Evolutionary conservation across 2,329 filamentous ascomycete genomes (phyloP), one percentile per base, ranked within the genome.

Genomic region (Fusarium odoratissimum): DNA sequence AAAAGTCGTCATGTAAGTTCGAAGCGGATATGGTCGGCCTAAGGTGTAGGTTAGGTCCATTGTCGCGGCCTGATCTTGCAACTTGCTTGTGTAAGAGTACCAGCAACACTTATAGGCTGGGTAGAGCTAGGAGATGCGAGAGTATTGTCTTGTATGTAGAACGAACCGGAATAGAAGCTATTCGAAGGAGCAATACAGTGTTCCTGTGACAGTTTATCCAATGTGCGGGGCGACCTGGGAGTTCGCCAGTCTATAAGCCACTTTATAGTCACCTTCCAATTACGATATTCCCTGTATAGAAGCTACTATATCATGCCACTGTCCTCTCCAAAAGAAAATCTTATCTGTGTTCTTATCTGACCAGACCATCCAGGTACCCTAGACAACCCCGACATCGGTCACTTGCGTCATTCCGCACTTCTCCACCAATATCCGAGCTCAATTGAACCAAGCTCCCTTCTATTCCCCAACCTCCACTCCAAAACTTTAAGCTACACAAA

Each of bases 361-460:
- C 33, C 33, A 35, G 30, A 23, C 60, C 41, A 64, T 72, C 64
- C 59, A 65, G 60, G 69, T 61, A 60, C 33, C 30, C 10, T n/a
- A 31, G 51, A 28, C 46, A 48, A 48, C 45, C 33, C 70, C 70
- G 70, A 73, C 58, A 71, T 74, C 71, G 71, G 71, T 58, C 58
- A 59, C 55, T 48, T 62, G 62, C 67, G 70, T 73, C 70, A 73
- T 71, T 54, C 57, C 45, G 61, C 41, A 14, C 41, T 66, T 46
- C 70, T 73, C 54, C 65, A 64, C 66, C 59, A 58, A 67, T 56
- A 60, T 57, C 60, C 42, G 54, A 72, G 56, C 70, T 67, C 64
- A 62, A 63, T 62, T 63, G 68, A 63, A 37, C 49, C 54, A 25
- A 69, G 66, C 68, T 71, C 37, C 21, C 35, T 41, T 48, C 55